These are phyloP conservation scores for Elsinoe fawcettii DNA, from an alignment of 2,329 filamentous ascomycete species.

Conservation along the genomic window DNA sequence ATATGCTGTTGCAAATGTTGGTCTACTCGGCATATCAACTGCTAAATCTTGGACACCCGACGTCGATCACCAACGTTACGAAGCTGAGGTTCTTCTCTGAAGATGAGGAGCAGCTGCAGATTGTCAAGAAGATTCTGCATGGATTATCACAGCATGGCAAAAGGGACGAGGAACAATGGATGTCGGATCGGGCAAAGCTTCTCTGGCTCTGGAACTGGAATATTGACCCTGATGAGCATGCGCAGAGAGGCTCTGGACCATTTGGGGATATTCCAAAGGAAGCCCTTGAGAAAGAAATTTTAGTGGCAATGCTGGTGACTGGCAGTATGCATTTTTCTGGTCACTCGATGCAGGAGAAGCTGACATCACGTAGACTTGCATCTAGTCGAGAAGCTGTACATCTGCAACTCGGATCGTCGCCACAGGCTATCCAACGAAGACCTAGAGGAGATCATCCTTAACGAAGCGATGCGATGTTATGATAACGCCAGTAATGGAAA, in stretches of 20 bases:
- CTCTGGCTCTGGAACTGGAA: constrained; percentile 71
- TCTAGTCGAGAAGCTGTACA: constrained; percentile 37
- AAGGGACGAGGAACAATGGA: constrained; percentile 58
- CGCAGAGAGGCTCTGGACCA: constrained; percentile 40
- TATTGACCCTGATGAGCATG: constrained; percentile 36
- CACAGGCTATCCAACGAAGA: constrained; percentile 43
- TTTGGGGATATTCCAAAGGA: constrained; percentile 52
- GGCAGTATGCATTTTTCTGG: constrained; percentile 1
- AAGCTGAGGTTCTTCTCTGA: constrained; percentile 59
- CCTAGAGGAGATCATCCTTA: constrained; percentile 55
- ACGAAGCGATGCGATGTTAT: constrained; percentile 61
- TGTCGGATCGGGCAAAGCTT: constrained; percentile 53
- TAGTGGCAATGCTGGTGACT: constrained; percentile 42
- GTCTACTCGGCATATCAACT: constrained; percentile 44
- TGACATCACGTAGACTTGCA: constrained; percentile 14
- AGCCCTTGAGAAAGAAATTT: constrained; percentile 61
- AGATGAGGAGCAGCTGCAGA: constrained; percentile 54
- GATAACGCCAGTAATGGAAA: constrained; percentile 80
- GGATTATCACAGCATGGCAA: constrained; percentile 41
- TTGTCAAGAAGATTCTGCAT: constrained; percentile 54
- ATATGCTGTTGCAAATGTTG: constrained; percentile 55
- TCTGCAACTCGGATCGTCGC: constrained; percentile 50
- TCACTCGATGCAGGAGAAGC: background rate
- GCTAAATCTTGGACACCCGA: constrained; percentile 33
- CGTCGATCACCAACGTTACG: constrained; percentile 37